Evolutionary conservation across 305 asterid genomes (phyloP).

Genomic region (Solanum hybrid): DNA sequence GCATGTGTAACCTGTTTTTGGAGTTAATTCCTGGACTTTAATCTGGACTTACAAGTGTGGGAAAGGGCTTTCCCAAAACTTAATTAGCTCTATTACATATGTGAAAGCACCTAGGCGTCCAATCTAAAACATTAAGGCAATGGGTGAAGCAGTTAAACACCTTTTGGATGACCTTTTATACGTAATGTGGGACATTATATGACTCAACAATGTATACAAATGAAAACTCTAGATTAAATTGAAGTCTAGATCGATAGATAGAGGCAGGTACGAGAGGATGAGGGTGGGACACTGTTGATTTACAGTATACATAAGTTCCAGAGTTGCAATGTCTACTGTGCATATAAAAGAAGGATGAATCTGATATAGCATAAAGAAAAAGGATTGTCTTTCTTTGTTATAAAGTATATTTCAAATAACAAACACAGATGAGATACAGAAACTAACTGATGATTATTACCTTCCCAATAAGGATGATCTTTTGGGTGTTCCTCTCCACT

Average conservation of each 20-base stretch:
- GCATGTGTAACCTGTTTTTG: neutral
- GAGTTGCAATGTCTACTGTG: neutral
- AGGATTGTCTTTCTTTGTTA: neutral
- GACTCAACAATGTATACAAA: neutral
- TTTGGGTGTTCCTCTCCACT: conserved; percentile 87
- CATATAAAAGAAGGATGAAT: neutral
- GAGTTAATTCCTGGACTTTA: neutral
- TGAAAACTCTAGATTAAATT: neutral
- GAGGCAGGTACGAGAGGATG: neutral
- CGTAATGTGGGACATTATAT: neutral
- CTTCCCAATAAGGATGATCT: conserved; percentile 90
- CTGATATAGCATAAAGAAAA: neutral
- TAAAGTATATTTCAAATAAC: neutral
- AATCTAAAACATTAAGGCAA: neutral
- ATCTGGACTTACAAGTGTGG: neutral
- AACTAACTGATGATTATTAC: conserved; percentile 20
- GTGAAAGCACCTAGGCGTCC: neutral
- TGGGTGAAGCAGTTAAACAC: neutral
- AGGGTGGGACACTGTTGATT: neutral
- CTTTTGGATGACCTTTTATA: neutral
- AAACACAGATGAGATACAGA: neutral
- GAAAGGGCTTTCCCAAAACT: neutral
- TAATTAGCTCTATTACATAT: neutral
- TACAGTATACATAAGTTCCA: neutral
- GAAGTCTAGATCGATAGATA: neutral